A percentile compares a stretch with the other conserved stretches of the same genome.
Evolutionary conservation across 441 rosid species (phyloP).

Genomic region (Lagerstroemia fauriei): DNA sequence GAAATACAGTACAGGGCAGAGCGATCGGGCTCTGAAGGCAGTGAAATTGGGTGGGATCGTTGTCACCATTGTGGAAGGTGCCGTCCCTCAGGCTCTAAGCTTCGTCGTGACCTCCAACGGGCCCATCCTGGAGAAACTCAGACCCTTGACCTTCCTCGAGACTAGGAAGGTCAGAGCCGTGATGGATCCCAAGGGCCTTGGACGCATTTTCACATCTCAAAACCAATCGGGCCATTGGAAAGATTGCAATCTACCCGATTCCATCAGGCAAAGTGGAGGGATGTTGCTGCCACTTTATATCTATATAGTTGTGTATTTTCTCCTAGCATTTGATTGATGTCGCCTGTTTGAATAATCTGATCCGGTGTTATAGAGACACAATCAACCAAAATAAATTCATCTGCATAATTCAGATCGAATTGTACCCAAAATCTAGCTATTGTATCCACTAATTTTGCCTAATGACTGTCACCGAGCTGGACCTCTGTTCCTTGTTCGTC

Average conservation of each 20-base stretch:
- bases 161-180: no score
- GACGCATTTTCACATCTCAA: slow-evolving; percentile 13
- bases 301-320: no score
- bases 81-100: neutral
- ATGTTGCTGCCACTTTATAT: neutral
- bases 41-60: slow-evolving; percentile 20
- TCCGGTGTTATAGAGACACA: neutral
- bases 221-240: slow-evolving; percentile 16
- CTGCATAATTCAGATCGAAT: neutral
- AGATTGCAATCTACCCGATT: slow-evolving; percentile 8
- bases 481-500: no score
- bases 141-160: no score
- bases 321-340: neutral
- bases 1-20: slow-evolving; percentile 20
- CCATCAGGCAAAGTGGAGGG: neutral
- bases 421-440: no score
- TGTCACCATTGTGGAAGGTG: neutral
- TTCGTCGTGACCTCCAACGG: slow-evolving; percentile 10
- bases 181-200: no score
- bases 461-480: no score
- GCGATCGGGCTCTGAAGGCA: slow-evolving; percentile 11
- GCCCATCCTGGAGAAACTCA: no score
- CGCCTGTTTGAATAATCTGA: neutral
- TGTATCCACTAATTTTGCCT: no score
- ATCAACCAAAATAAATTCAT: neutral